Percentiles rank a stretch among this genome's conserved stretches.
Evolutionary conservation across 352 stramenopile genomes (phyloP).

Genomic region (Globisporangium megalacanthum): DNA sequence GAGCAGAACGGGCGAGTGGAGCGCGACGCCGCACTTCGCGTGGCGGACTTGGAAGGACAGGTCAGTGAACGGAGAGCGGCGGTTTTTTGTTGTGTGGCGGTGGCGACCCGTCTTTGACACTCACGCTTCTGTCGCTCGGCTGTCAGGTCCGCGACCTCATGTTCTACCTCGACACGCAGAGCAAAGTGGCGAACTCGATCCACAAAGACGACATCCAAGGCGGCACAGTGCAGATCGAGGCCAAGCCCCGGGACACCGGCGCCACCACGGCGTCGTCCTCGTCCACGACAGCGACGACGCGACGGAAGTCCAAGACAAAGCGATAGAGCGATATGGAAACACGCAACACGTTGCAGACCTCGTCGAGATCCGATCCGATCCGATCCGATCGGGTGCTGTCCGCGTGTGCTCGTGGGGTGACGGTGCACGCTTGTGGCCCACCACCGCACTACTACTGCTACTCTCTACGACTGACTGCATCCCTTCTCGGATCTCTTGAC

Average conservation of each 20-base stretch:
- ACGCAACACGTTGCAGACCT: not conserved
- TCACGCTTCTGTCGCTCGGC: not conserved
- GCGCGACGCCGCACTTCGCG: slow-evolving; percentile 46
- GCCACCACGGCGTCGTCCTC: slow-evolving; percentile 9
- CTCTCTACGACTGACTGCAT: not conserved
- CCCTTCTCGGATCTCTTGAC: not conserved
- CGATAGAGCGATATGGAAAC: slow-evolving; percentile 4
- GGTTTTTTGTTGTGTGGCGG: not conserved
- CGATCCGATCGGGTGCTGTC: not conserved
- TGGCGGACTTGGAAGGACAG: slow-evolving; percentile 79
- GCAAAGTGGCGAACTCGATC: slow-evolving; percentile 72
- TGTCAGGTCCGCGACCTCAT: slow-evolving; percentile 70
- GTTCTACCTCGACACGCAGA: slow-evolving; percentile 89
- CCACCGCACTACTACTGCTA: not conserved
- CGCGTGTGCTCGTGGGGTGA: not conserved
- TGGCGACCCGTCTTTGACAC: no score
- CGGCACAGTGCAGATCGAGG: slow-evolving; percentile 71
- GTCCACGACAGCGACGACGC: slow-evolving; percentile 4
- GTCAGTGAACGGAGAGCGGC: slow-evolving; percentile 17
- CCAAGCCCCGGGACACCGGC: slow-evolving; percentile 15
- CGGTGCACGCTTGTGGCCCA: not conserved
- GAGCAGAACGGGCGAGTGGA: slow-evolving; percentile 59
- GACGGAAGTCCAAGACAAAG: slow-evolving; percentile 18
- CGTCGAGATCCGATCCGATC: no score
- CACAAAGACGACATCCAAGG: slow-evolving; percentile 82